A percentile compares a stretch with the other conserved stretches of the same genome.
Evolutionary conservation across 2,329 filamentous ascomycete species (phyloP).

Genomic region (Pseudomassariella vexata): DNA sequence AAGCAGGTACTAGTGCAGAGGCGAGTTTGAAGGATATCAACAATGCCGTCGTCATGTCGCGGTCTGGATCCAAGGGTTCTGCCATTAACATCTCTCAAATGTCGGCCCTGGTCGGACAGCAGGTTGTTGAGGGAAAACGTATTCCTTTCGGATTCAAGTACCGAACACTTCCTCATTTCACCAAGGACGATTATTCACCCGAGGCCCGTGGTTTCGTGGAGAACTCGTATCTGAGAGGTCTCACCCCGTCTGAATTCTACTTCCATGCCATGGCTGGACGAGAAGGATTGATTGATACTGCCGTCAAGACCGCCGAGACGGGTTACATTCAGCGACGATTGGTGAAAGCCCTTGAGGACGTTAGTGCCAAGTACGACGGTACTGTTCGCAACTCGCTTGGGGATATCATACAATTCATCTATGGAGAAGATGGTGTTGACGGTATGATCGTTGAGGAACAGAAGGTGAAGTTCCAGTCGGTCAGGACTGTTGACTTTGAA

Average conservation of each 20-base stretch:
- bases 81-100: constrained; percentile 99
- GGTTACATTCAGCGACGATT: constrained; percentile 98
- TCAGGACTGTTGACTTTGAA: constrained; percentile 72
- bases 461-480: constrained; percentile 76
- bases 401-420: constrained; percentile 94
- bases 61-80: constrained; percentile 95
- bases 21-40: constrained; percentile 92
- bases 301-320: constrained; percentile 98
- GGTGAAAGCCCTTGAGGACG: constrained; percentile 95
- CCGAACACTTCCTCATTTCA: constrained; percentile 92
- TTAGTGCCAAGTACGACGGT: constrained; percentile 95
- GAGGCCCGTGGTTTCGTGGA: constrained; percentile 97
- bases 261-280: constrained; percentile 99
- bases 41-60: constrained; percentile 94
- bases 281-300: constrained; percentile 98
- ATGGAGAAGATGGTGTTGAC: constrained; percentile 95
- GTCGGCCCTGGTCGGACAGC: constrained; percentile 95
- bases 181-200: constrained; percentile 97
- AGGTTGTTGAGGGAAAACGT: constrained; percentile 96
- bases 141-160: constrained; percentile 99
- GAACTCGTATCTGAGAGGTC: constrained; percentile 93
- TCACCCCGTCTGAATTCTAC: constrained; percentile 96
- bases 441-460: constrained; percentile 92
- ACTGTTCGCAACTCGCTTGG: constrained; percentile 95
- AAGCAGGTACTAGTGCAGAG: constrained; percentile 87